Conservation (phyloP, 1,139 yeast genomes). For the Petasospora rhodanensis region DNA sequence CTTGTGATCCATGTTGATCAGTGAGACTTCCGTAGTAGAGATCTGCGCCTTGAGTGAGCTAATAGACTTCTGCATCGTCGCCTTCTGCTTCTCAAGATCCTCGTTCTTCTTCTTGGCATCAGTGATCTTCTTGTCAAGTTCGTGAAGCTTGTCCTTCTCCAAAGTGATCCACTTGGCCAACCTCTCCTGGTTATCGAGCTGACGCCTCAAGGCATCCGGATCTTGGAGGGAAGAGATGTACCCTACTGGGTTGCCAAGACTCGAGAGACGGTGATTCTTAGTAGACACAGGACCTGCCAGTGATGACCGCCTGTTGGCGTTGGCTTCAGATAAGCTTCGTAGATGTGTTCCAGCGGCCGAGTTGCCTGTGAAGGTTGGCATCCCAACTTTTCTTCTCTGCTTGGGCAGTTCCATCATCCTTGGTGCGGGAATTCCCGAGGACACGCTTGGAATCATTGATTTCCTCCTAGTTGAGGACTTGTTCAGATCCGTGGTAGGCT, state of each 20-base stretch:
- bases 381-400: too few species aligned
- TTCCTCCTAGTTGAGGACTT: too few species aligned
- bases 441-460: not conserved
- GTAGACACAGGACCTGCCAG: too few species aligned
- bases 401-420: constrained; percentile 1
- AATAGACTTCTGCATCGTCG: not conserved
- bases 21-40: constrained; percentile 14
- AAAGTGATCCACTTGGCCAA: constrained; percentile 8
- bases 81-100: constrained; percentile 4
- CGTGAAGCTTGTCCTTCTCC: constrained; percentile 9
- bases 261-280: too few species aligned
- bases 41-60: constrained; percentile 13
- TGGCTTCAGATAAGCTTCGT: constrained; percentile 1
- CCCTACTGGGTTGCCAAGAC: not conserved
- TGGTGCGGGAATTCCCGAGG: not conserved
- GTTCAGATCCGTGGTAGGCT: not conserved
- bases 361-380: too few species aligned
- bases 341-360: too few species aligned
- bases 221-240: constrained; percentile 4
- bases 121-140: constrained; percentile 9
- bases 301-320: constrained; percentile 1
- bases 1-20: constrained; percentile 14
- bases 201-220: constrained; percentile 14
- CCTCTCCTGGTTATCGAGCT: constrained; percentile 6
- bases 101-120: constrained; percentile 8